Percentiles rank a stretch among this genome's conserved stretches.
These are phyloP conservation scores for Phialophora expanda DNA, from an alignment of 2,329 filamentous ascomycete genomes.

Conservation along the genomic window DNA sequence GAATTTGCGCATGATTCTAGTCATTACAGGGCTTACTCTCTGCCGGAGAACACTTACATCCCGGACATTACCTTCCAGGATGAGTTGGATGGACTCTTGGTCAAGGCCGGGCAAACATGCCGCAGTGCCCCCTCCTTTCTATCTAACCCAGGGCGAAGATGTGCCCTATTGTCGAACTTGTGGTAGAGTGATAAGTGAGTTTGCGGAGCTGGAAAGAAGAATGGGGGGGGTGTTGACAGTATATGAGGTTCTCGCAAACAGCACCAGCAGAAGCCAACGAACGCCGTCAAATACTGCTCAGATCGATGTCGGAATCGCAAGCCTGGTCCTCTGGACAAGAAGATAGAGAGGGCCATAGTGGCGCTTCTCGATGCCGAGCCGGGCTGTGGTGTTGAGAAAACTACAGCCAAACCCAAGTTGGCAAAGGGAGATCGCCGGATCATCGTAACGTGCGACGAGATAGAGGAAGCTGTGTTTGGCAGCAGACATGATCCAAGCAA, in stretches of 20 bases:
- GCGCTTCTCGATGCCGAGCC: constrained; percentile 47
- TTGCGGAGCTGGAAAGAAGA: not conserved
- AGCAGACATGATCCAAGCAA: constrained; percentile 30
- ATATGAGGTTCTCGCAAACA: constrained; percentile 42
- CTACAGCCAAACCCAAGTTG: constrained; percentile 23
- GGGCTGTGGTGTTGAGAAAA: constrained; percentile 43
- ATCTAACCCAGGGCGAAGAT: constrained; percentile 55
- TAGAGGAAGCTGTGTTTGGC: constrained; percentile 60
- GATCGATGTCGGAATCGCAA: constrained; percentile 60
- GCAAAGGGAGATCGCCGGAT: constrained; percentile 59
- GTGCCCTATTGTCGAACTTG: constrained; percentile 54
- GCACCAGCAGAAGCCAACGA: constrained; percentile 40
- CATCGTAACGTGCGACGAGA: constrained; percentile 56
- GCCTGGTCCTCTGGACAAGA: constrained; percentile 56
- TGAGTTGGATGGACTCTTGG: constrained; percentile 59
- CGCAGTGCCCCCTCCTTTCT: constrained; percentile 59
- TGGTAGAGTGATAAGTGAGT: constrained; percentile 55
- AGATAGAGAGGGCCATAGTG: constrained; percentile 52
- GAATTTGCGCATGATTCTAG: not conserved
- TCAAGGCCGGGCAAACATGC: constrained; percentile 50
- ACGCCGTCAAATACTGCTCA: constrained; percentile 62
- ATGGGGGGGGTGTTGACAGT: not conserved
- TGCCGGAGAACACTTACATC: not conserved
- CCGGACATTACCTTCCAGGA: constrained; percentile 31
- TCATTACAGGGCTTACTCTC: not conserved